Percentiles rank a stretch among this genome's conserved stretches.
These are phyloP conservation scores for Ruellia speciosa DNA, from an alignment of 305 asterid species.

Conservation along the genomic window DNA sequence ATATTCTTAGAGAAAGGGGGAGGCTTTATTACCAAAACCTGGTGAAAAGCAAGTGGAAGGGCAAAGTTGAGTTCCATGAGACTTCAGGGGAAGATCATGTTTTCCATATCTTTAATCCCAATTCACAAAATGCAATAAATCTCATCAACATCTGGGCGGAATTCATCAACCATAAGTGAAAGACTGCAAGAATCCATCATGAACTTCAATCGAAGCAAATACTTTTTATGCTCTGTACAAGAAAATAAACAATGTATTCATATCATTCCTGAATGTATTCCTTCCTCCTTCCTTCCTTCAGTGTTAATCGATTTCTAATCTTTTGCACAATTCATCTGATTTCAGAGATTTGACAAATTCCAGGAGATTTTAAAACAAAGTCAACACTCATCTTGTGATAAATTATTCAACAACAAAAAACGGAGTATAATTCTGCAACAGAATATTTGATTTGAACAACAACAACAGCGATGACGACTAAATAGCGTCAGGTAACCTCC, in stretches of 20 bases:
- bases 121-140: slow-evolving; percentile 25
- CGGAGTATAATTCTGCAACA: no score
- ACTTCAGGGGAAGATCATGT: slow-evolving; percentile 64
- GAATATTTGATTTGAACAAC: no score
- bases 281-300: neutral
- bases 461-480: no score
- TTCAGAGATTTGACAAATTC: no score
- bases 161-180: slow-evolving; percentile 33
- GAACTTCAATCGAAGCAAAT: neutral
- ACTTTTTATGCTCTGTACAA: neutral
- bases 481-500: no score
- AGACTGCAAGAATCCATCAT: neutral
- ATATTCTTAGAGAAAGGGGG: slow-evolving; percentile 63
- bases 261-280: no score
- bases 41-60: slow-evolving; percentile 41
- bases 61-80: slow-evolving; percentile 44
- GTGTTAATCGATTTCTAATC: neutral
- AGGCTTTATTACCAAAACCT: slow-evolving; percentile 32
- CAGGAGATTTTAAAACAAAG: no score
- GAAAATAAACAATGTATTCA: neutral
- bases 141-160: slow-evolving; percentile 33
- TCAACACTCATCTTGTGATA: no score
- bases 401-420: no score
- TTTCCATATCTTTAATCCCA: slow-evolving; percentile 54
- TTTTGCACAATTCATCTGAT: no score